These are phyloP conservation scores for Geotrichum klebahnii DNA, from an alignment of 1,139 yeast species.

Conservation along the genomic window DNA sequence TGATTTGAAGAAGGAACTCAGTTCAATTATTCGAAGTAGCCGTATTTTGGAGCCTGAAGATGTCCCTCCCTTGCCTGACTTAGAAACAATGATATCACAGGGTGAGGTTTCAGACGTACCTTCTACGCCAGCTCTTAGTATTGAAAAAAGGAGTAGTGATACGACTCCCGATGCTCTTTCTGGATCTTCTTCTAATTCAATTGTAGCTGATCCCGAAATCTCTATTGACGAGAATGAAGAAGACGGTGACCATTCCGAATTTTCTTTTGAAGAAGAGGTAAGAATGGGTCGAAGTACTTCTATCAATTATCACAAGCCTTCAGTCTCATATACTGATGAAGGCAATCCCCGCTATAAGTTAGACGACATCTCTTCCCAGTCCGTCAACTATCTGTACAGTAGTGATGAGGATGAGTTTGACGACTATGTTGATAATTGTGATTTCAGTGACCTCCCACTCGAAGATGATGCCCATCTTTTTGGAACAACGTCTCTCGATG, in stretches of 20 bases:
- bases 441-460: background rate
- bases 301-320: constrained; percentile 19
- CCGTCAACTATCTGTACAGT: background rate
- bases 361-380: background rate
- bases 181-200: background rate
- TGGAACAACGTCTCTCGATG: constrained; percentile 3
- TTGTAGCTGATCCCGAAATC: background rate
- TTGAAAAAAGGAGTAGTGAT: constrained; percentile 2
- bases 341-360: background rate
- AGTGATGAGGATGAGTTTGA: constrained; percentile 5
- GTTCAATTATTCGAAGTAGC: constrained; percentile 17
- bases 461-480: constrained; percentile 17
- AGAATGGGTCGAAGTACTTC: constrained; percentile 22
- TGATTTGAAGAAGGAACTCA: constrained; percentile 16
- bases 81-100: background rate
- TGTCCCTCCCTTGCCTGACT: constrained; percentile 2
- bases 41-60: constrained; percentile 6
- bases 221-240: constrained; percentile 6
- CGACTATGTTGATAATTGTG: constrained; percentile 7
- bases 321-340: background rate
- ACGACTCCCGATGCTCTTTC: background rate
- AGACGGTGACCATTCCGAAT: constrained; percentile 19
- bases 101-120: constrained; percentile 24
- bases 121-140: constrained; percentile 20
- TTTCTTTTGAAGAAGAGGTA: constrained; percentile 23